Evolutionary conservation across 2,329 filamentous ascomycete species (phyloP).

Genomic region (Zarea fungicola): DNA sequence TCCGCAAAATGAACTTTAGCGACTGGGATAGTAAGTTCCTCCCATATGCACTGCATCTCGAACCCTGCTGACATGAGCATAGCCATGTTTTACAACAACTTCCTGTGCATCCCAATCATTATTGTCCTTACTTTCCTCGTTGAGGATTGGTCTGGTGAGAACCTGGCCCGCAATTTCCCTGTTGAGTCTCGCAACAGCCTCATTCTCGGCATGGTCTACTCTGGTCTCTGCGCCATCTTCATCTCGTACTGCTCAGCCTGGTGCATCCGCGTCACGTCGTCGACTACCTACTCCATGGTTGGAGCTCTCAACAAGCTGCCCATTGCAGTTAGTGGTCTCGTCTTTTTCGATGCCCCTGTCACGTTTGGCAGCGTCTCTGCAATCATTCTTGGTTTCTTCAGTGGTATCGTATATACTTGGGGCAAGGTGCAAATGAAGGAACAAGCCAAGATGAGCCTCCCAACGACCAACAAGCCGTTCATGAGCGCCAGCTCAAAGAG

Average conservation of each 20-base stretch:
- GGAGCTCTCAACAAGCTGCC: slow-evolving; percentile 91
- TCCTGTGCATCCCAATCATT: slow-evolving; percentile 84
- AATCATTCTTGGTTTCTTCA: slow-evolving; percentile 79
- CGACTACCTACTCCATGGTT: slow-evolving; percentile 96
- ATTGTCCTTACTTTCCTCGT: slow-evolving; percentile 69
- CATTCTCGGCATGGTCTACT: slow-evolving; percentile 79
- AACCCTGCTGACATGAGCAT: slow-evolving; percentile 22
- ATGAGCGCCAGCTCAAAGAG: slow-evolving; percentile 15
- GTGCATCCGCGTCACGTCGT: slow-evolving; percentile 90
- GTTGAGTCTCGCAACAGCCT: slow-evolving; percentile 65
- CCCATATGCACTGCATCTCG: not conserved
- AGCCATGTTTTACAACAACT: slow-evolving; percentile 99
- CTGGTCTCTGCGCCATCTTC: slow-evolving; percentile 80
- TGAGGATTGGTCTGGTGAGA: slow-evolving; percentile 81
- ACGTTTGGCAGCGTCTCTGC: slow-evolving; percentile 82
- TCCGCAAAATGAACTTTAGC: slow-evolving; percentile 97
- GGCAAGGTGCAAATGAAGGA: slow-evolving; percentile 15
- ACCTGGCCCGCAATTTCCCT: slow-evolving; percentile 79
- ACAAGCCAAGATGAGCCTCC: slow-evolving; percentile 11
- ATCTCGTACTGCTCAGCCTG: slow-evolving; percentile 94
- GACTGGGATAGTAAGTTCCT: slow-evolving; percentile 82
- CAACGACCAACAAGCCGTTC: slow-evolving; percentile 10
- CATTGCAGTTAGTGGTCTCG: slow-evolving; percentile 75
- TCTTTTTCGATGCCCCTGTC: slow-evolving; percentile 87
- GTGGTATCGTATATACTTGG: slow-evolving; percentile 72